Percentiles rank a stretch among this genome's conserved stretches.
phyloP scores from a whole-genome alignment of 2,329 filamentous ascomycete genomes.

The Sporothrix mexicana region DNA sequence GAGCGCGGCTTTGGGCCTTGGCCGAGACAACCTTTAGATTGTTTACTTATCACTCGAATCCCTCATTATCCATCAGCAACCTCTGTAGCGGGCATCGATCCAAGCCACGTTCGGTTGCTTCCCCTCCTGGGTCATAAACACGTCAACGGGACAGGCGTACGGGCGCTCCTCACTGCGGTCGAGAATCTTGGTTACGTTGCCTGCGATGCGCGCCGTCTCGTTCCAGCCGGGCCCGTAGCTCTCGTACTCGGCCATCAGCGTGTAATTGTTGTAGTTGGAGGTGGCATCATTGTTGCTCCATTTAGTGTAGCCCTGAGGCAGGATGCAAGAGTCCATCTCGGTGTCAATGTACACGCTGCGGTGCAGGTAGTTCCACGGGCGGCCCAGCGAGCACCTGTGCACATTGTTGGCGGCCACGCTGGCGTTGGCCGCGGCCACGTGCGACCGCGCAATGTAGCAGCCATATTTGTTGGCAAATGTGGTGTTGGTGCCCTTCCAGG shows the following conservation, averaged over 20 bases:
- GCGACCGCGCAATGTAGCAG: constrained; percentile 64
- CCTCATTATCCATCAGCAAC: too few species aligned
- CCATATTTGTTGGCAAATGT: constrained; percentile 42
- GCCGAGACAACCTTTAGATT: too few species aligned
- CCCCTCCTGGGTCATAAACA: too few species aligned
- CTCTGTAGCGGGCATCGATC: too few species aligned
- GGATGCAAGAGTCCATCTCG: constrained; percentile 59
- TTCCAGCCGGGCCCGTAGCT: constrained; percentile 61
- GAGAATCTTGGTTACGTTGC: constrained; percentile 42
- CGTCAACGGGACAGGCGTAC: too few species aligned
- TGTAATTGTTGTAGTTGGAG: constrained; percentile 52
- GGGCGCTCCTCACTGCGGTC: too few species aligned
- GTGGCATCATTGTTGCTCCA: constrained; percentile 39
- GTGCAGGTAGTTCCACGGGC: constrained; percentile 67
- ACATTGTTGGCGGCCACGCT: constrained; percentile 46
- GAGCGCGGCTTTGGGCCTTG: too few species aligned
- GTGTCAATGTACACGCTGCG: constrained; percentile 62
- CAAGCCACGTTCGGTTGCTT: too few species aligned
- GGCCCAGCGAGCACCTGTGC: constrained; percentile 62
- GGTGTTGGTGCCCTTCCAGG: constrained; percentile 59
- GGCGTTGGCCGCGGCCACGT: constrained; percentile 61
- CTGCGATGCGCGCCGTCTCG: constrained; percentile 49
- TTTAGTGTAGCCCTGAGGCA: constrained; percentile 57
- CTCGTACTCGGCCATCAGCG: constrained; percentile 62
- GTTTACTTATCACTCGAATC: too few species aligned